These are phyloP conservation scores for Acaromyces ingoldii DNA, from an alignment of 1,284 basidiomycete species.

Conservation along the genomic window DNA sequence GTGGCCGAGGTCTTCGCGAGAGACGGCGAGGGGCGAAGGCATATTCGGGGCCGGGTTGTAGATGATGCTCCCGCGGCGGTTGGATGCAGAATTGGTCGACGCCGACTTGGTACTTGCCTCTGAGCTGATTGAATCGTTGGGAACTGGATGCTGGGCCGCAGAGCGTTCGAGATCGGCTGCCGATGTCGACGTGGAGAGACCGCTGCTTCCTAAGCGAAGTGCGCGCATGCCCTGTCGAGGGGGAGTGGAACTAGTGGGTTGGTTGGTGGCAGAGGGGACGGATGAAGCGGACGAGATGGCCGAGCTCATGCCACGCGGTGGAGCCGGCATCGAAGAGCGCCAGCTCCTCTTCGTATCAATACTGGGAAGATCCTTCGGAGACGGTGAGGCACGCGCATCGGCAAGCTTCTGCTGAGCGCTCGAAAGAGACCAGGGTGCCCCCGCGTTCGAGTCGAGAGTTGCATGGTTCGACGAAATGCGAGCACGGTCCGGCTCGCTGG, in stretches of 20 bases:
- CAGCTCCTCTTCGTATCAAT: conserved; percentile 5
- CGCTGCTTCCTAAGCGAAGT: conserved; percentile 29
- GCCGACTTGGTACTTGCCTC: not conserved
- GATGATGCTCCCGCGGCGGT: conserved; percentile 27
- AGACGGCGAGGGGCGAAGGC: not conserved
- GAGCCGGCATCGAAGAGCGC: conserved; percentile 7
- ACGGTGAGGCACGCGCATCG: not conserved
- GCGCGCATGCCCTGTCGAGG: conserved; percentile 30
- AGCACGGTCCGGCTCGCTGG: too few species aligned
- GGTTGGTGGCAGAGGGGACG: not conserved
- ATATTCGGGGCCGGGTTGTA: conserved; percentile 17
- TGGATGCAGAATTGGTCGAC: conserved; percentile 1
- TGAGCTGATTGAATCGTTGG: conserved; percentile 2
- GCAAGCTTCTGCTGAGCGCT: not conserved
- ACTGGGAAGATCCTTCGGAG: too few species aligned
- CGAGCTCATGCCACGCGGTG: too few species aligned
- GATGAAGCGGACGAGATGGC: conserved; percentile 10
- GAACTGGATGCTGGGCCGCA: not conserved
- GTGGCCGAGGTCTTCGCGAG: conserved; percentile 11
- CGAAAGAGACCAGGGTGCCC: not conserved
- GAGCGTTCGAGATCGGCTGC: conserved; percentile 3
- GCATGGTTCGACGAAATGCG: not conserved
- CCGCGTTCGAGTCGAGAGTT: not conserved
- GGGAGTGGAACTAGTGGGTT: not conserved
- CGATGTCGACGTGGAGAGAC: conserved; percentile 1